Conservation (phyloP, 2,329 filamentous ascomycete genomes). For the Elsinoe perseae region DNA sequence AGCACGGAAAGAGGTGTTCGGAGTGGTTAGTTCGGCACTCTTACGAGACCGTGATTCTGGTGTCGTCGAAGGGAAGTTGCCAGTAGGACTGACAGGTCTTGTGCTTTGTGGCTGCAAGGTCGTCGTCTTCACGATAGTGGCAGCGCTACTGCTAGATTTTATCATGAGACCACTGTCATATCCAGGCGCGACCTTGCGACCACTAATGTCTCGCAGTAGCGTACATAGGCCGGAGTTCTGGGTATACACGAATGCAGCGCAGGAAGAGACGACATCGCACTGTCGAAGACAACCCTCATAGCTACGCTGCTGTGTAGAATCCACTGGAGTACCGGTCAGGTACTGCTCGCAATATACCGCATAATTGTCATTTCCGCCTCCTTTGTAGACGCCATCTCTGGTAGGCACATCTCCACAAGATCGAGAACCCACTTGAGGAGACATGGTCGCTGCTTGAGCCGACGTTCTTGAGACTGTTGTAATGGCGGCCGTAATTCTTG, state of each 20-base stretch:
- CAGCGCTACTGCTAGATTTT: not conserved
- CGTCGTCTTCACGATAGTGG: not conserved
- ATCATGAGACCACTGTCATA: not conserved
- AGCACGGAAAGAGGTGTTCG: not conserved
- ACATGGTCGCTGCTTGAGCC: not conserved
- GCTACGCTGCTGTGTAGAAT: conserved; percentile 8
- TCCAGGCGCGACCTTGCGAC: not conserved
- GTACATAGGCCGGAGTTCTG: not conserved
- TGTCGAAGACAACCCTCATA: conserved; percentile 17
- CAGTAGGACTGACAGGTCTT: not conserved
- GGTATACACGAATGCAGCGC: conserved; percentile 1
- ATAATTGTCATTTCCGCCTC: conserved; percentile 13
- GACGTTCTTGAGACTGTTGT: not conserved
- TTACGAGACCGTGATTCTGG: not conserved
- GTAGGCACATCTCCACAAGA: conserved; percentile 10
- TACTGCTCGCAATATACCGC: conserved; percentile 10
- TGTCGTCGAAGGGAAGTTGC: conserved; percentile 1
- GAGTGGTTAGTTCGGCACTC: not conserved
- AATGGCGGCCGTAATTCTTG: not conserved
- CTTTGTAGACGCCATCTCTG: conserved; percentile 5
- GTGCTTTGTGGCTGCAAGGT: not conserved
- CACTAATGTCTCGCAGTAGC: conserved; percentile 4
- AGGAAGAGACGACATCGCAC: conserved; percentile 12
- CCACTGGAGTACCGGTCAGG: not conserved
- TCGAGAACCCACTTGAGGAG: not conserved